Base-by-base conservation (phyloP, 192 early-diverging fungal genomes). In the Coemansia guatemalensis region DNA sequence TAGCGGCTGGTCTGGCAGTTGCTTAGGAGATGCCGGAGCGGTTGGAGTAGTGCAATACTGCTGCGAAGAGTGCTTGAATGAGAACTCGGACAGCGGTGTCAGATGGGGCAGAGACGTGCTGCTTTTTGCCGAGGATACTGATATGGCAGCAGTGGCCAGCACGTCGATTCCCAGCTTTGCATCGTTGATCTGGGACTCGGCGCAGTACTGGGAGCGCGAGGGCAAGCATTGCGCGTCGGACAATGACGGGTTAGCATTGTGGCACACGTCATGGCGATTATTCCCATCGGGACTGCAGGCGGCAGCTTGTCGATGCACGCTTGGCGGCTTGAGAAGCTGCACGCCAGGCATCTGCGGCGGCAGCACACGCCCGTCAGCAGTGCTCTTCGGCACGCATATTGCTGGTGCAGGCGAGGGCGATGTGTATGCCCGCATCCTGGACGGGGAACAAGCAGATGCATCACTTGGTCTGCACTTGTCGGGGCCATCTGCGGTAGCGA, bases 81-180 rank as follows among this genome's bases (percentile, higher is more conserved):
- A 65, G 47, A 79, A 69, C 53, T 70, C 76, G 1, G 76, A 69
- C 18, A 79, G 65, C 3, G 76, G 76, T 7, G 76, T 79, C 58
- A 79, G 63, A 54, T 79, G 76, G n/a, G 76, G 76, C 60, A 79
- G 58, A 30, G 69, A 73, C 53, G 48, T 50, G 24, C 62, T 60
- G 44, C 62, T 58, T 32, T 64, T 70, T 23, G 48, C 65, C 0
- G 71, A 70, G 14, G 76, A 79, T 23, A 79, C 71, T 0, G 76
- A 79, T 55, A 79, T 55, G 24, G 76, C 76, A 7, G 76, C 76
- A 8, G 71, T 70, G 2, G 76, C 76, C 49, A 79, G 62, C 52
- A 79, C 58, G 50, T 79, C 76, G 35, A 79, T 79, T 6, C 71
- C 76, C 56, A 73, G 51, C 33, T 79, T 79, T 51, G 68, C 64